A percentile compares a stretch with the other conserved stretches of the same genome.
Conservation (phyloP, 192 early-diverging fungal species). For the Linnemannia elongata region DNA sequence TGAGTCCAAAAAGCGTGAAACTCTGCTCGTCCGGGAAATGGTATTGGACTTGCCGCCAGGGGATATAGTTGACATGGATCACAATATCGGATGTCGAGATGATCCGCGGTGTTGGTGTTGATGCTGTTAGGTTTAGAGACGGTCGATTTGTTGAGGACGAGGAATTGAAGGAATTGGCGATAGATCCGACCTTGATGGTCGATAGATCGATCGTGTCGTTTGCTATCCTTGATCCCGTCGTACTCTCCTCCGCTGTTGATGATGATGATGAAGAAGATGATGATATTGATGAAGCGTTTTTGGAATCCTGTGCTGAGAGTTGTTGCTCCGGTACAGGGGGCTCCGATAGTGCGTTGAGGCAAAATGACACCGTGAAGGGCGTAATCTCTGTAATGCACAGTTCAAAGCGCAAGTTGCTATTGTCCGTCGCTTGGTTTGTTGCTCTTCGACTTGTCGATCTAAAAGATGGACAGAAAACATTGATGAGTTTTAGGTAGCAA, state of each 20-base stretch:
- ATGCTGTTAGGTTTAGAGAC: neutral
- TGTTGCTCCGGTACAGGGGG: neutral
- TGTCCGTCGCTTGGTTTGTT: slow-evolving; percentile 15
- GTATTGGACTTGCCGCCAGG: slow-evolving; percentile 52
- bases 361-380: slow-evolving; percentile 50
- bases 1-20: slow-evolving; percentile 49
- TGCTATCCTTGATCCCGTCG: neutral
- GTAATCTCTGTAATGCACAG: slow-evolving; percentile 55
- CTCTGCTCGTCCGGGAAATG: slow-evolving; percentile 55
- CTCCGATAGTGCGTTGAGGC: slow-evolving; percentile 47
- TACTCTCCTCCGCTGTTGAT: neutral
- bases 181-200: slow-evolving; percentile 44
- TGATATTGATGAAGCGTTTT: neutral
- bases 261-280: neutral
- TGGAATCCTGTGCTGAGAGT: slow-evolving; percentile 8
- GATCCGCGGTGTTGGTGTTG: slow-evolving; percentile 28
- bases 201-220: slow-evolving; percentile 42
- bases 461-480: neutral
- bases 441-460: slow-evolving; percentile 17
- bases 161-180: slow-evolving; percentile 8
- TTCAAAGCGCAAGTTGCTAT: slow-evolving; percentile 46
- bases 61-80: slow-evolving; percentile 54
- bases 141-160: neutral
- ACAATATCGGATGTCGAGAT: slow-evolving; percentile 55
- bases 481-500: neutral